phyloP scores from a whole-genome alignment of 345 rosid species.

The Zanthoxylum bungeanum region DNA sequence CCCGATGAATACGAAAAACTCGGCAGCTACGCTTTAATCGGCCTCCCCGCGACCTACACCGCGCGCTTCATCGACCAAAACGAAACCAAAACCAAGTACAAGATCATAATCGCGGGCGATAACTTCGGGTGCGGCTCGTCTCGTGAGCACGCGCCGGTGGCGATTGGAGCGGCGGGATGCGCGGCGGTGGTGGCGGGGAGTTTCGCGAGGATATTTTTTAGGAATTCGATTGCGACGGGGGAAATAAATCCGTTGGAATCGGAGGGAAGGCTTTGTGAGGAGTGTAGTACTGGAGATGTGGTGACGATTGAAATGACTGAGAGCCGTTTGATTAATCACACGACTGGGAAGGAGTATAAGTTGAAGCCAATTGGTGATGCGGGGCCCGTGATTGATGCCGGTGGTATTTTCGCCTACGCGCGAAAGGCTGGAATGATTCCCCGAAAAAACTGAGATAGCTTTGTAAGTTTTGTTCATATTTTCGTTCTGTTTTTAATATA shows the following conservation, averaged over 20 bases:
- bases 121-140: constrained; percentile 97
- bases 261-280: constrained; percentile 79
- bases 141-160: constrained; percentile 94
- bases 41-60: constrained; percentile 67
- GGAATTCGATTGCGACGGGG: constrained; percentile 88
- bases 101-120: constrained; percentile 74
- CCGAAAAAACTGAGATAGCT: constrained; percentile 14
- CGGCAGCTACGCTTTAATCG: constrained; percentile 75
- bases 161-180: constrained; percentile 86
- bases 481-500: not conserved
- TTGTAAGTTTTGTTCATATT: not conserved
- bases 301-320: constrained; percentile 65
- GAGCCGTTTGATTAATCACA: constrained; percentile 69
- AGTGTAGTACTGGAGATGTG: constrained; percentile 78
- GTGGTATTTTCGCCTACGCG: constrained; percentile 85
- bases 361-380: constrained; percentile 88
- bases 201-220: constrained; percentile 83
- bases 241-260: constrained; percentile 80
- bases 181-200: constrained; percentile 79
- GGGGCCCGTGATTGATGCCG: constrained; percentile 83
- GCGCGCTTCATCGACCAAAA: constrained; percentile 59
- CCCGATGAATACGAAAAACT: constrained; percentile 82
- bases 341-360: constrained; percentile 75
- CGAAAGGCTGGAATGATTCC: constrained; percentile 84
- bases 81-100: constrained; percentile 58